phyloP scores from a whole-genome alignment of 1,284 basidiomycete genomes.

The Fomitopsis betulina region DNA sequence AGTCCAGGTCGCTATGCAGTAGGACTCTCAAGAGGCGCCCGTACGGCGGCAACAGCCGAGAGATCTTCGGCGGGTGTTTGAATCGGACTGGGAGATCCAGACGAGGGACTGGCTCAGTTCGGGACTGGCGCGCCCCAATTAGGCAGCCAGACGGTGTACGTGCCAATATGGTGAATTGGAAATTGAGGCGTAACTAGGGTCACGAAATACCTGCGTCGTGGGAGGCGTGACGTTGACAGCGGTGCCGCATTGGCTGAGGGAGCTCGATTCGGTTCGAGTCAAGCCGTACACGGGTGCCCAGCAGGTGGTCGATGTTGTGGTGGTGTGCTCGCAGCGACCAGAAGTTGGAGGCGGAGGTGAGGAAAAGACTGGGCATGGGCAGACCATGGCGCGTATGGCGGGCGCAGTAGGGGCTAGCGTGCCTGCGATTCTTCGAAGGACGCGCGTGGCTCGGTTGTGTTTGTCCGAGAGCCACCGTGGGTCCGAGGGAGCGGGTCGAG shows the following conservation, averaged over 20 bases:
- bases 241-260: background rate
- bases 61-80: constrained; percentile 19
- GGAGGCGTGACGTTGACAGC: constrained; percentile 3
- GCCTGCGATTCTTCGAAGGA: constrained; percentile 6
- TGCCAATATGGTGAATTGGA: constrained; percentile 1
- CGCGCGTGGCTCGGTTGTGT: constrained; percentile 9
- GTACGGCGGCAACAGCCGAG: constrained; percentile 17
- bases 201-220: constrained; percentile 2
- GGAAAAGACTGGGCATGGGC: background rate
- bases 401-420: constrained; percentile 8
- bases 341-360: background rate
- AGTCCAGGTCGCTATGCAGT: constrained; percentile 11
- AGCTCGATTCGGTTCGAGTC: background rate
- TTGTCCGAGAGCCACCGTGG: constrained; percentile 8
- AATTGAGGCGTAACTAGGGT: constrained; percentile 8
- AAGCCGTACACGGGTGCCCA: background rate
- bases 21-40: background rate
- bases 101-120: constrained; percentile 24
- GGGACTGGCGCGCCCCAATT: constrained; percentile 12
- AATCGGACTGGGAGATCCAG: constrained; percentile 16
- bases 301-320: background rate
- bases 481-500: constrained; percentile 4
- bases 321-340: too few relatives aligned
- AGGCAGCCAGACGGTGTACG: constrained; percentile 2
- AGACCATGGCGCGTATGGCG: background rate